A percentile compares a stretch with the other conserved stretches of the same genome.
These are phyloP conservation scores for Apophysomyces elegans DNA, from an alignment of 371 early-diverging fungal species.

Conservation along the genomic window DNA sequence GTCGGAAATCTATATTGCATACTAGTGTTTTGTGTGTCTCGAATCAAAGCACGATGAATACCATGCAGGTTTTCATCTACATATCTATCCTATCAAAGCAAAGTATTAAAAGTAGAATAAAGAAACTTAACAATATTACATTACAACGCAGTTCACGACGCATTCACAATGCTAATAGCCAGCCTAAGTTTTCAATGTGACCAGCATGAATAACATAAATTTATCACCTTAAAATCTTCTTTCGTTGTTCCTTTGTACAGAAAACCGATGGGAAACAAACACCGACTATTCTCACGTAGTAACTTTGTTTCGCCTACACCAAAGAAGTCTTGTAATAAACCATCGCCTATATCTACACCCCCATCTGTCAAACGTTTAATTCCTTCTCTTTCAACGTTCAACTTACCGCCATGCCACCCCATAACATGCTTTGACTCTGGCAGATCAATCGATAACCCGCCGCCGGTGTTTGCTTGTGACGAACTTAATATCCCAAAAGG, in stretches of 20 bases:
- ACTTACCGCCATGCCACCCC: slow-evolving; percentile 21
- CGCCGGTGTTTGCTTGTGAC: slow-evolving; percentile 39
- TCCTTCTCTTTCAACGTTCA: slow-evolving; percentile 40
- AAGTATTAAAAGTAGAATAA: too few species aligned
- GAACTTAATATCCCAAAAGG: slow-evolving; percentile 14
- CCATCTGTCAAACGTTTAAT: slow-evolving; percentile 37
- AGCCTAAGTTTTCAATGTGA: slow-evolving; percentile 1
- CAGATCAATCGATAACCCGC: slow-evolving; percentile 10
- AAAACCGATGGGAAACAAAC: neutral
- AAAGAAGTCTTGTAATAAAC: neutral
- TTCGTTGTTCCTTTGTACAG: neutral
- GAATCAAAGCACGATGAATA: neutral
- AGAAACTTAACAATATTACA: too few species aligned
- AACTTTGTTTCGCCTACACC: neutral
- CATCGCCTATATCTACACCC: neutral
- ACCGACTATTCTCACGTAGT: neutral
- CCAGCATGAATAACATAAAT: neutral
- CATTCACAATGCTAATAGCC: neutral
- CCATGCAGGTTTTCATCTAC: too few species aligned
- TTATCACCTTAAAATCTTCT: neutral
- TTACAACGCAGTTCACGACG: neutral
- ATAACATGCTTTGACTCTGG: neutral
- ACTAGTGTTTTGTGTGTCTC: neutral
- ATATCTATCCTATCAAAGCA: too few species aligned
- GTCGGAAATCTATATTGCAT: neutral